A percentile compares a stretch with the other conserved stretches of the same genome.
Conservation (phyloP, 2,329 filamentous ascomycete genomes). For the Alternaria rosae region DNA sequence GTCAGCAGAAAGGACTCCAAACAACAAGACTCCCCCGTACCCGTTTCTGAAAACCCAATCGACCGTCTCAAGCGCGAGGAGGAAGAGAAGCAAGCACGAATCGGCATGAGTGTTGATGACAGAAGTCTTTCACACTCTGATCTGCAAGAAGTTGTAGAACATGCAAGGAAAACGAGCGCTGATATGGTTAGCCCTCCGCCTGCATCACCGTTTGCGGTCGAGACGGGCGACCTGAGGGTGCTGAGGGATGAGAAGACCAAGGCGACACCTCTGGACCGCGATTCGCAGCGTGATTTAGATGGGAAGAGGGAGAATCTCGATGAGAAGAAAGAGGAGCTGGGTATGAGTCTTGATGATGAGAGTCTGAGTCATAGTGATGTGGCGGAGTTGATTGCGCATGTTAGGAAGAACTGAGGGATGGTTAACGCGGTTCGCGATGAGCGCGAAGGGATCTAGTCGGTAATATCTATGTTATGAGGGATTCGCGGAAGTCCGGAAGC, state of each 20-base stretch:
- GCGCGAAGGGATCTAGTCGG: not conserved
- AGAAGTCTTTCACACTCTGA: slow-evolving; percentile 25
- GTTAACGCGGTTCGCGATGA: not conserved
- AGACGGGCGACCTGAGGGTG: slow-evolving; percentile 2
- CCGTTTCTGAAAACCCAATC: not conserved
- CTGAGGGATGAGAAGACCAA: not conserved
- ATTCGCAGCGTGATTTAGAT: not conserved
- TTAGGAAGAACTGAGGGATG: not conserved
- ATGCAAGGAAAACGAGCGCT: slow-evolving; percentile 4
- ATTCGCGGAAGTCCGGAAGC: not conserved
- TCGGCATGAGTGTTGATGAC: slow-evolving; percentile 28
- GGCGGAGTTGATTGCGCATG: slow-evolving; percentile 6
- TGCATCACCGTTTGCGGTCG: not conserved
- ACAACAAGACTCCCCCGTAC: slow-evolving; percentile 5
- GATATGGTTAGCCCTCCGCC: not conserved
- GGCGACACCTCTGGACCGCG: not conserved
- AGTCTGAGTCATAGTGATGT: slow-evolving; percentile 5
- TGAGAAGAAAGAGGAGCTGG: slow-evolving; percentile 3
- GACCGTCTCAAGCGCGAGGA: slow-evolving; percentile 11
- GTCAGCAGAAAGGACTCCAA: slow-evolving; percentile 27
- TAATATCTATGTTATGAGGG: not conserved
- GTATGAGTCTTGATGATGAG: slow-evolving; percentile 1
- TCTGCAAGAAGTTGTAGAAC: slow-evolving; percentile 13
- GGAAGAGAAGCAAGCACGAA: slow-evolving; percentile 20
- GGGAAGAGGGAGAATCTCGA: slow-evolving; percentile 1